phyloP scores from a whole-genome alignment of 208 protist genomes.

The Trypanosoma scelopori region DNA sequence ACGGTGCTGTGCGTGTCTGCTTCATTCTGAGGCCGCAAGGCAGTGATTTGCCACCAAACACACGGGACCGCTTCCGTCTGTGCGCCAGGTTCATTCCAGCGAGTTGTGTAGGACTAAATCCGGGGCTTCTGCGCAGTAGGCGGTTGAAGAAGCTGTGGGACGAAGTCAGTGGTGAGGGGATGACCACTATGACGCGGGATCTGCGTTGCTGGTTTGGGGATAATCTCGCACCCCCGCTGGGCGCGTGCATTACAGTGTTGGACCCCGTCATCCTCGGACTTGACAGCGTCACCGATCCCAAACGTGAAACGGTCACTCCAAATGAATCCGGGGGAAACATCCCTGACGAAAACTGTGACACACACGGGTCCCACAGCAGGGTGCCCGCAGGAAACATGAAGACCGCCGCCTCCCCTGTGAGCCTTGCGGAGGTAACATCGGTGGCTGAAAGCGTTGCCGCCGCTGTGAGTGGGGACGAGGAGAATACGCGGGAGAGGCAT shows the following conservation, averaged over 20 bases:
- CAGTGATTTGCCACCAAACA: conserved; percentile 34
- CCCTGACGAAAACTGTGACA: too few relatives aligned
- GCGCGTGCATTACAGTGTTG: conserved; percentile 45
- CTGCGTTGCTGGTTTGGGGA: conserved; percentile 41
- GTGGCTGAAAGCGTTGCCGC: neutral
- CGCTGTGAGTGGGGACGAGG: neutral
- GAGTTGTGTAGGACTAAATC: neutral
- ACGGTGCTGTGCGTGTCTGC: conserved; percentile 47
- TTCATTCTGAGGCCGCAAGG: conserved; percentile 58
- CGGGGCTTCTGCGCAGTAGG: conserved; percentile 13
- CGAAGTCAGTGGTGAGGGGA: conserved; percentile 16
- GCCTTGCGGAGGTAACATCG: too few relatives aligned
- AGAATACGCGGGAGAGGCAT: neutral
- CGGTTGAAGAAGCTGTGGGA: conserved; percentile 39
- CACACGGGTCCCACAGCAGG: too few relatives aligned
- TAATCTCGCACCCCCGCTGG: conserved; percentile 30
- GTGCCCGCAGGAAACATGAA: too few relatives aligned
- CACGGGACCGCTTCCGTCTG: conserved; percentile 49
- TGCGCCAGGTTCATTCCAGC: conserved; percentile 34
- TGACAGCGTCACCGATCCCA: conserved; percentile 1
- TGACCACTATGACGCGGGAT: conserved; percentile 1
- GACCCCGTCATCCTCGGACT: conserved; percentile 36
- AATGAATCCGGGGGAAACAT: conserved; percentile 7
- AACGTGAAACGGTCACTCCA: conserved; percentile 5
- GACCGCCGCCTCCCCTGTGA: too few relatives aligned